phyloP scores from a whole-genome alignment of 1,284 basidiomycete species.

The Microbotryum intermedium region DNA sequence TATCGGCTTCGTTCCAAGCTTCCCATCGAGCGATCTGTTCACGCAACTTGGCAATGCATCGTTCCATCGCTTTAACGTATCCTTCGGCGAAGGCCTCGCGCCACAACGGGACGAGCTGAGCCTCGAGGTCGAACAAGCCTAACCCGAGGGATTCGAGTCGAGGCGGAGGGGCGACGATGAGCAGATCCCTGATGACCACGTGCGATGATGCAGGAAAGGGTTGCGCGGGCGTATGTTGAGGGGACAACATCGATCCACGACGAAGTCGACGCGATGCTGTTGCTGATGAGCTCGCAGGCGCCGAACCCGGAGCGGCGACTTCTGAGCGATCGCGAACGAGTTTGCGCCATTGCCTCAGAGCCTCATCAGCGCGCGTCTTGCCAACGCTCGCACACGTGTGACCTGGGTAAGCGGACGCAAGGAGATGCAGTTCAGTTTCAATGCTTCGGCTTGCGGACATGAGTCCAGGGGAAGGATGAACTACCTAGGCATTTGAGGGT shows the following conservation, averaged over 20 bases:
- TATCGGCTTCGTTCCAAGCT: constrained; percentile 12
- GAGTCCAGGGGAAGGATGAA: background rate
- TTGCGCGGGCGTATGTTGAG: too few relatives aligned
- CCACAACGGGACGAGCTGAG: constrained; percentile 2
- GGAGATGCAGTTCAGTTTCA: background rate
- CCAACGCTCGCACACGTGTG: constrained; percentile 9
- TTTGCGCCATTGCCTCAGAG: constrained; percentile 9
- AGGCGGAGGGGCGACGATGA: constrained; percentile 15
- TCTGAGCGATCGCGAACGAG: background rate
- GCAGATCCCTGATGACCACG: constrained; percentile 13
- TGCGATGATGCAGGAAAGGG: background rate
- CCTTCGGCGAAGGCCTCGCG: constrained; percentile 5
- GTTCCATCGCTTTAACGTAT: constrained; percentile 4
- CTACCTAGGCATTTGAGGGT: constrained; percentile 23
- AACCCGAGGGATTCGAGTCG: constrained; percentile 5
- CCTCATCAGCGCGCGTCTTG: constrained; percentile 15
- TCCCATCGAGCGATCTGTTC: constrained; percentile 16
- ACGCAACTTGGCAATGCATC: constrained; percentile 1
- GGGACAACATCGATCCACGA: background rate
- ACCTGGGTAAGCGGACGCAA: background rate
- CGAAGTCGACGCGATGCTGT: background rate
- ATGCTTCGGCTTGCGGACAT: too few relatives aligned
- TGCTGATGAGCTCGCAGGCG: background rate
- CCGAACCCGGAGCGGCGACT: background rate
- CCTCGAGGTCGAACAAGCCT: constrained; percentile 12